A percentile compares a stretch with the other conserved stretches of the same genome.
Evolutionary conservation across 495 filamentous ascomycete species (phyloP).

Genomic region (Hyphodiscus hymeniophilus): DNA sequence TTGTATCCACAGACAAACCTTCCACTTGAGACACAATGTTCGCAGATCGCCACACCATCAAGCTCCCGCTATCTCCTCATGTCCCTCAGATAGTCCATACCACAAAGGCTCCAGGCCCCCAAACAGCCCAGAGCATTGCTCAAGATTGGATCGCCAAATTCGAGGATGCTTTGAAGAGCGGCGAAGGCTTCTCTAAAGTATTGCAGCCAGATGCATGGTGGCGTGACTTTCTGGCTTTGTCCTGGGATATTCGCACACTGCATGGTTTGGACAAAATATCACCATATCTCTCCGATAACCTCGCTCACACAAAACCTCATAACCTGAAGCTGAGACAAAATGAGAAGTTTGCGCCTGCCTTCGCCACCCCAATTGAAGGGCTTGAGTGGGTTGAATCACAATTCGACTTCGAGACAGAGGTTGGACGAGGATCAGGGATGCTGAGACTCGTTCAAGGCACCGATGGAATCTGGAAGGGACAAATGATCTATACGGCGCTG

Average conservation of each 20-base stretch:
- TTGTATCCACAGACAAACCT: too few relatives aligned
- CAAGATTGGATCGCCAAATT: too few relatives aligned
- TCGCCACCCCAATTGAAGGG: neutral
- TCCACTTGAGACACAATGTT: too few relatives aligned
- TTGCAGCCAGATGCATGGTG: too few relatives aligned
- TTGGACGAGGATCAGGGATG: constrained; percentile 41
- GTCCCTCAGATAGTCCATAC: too few relatives aligned
- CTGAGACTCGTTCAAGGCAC: constrained; percentile 36
- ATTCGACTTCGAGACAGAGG: constrained; percentile 25
- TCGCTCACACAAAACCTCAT: constrained; percentile 18
- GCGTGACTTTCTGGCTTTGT: constrained; percentile 40
- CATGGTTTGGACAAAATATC: constrained; percentile 36
- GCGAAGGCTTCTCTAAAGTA: too few relatives aligned
- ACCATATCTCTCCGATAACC: constrained; percentile 27
- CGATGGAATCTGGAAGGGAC: constrained; percentile 44
- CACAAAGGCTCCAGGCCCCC: too few relatives aligned
- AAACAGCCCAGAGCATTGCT: too few relatives aligned
- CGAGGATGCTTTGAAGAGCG: too few relatives aligned
- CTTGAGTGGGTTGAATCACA: constrained; percentile 5
- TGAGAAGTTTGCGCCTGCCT: constrained; percentile 20
- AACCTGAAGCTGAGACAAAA: constrained; percentile 30
- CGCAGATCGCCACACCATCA: too few relatives aligned
- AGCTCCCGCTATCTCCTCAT: too few relatives aligned
- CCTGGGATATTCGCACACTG: constrained; percentile 44
- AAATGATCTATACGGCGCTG: constrained; percentile 43